Evolutionary conservation across 148 eudicot genomes (phyloP).

Genomic region (Nyssa sinensis): DNA sequence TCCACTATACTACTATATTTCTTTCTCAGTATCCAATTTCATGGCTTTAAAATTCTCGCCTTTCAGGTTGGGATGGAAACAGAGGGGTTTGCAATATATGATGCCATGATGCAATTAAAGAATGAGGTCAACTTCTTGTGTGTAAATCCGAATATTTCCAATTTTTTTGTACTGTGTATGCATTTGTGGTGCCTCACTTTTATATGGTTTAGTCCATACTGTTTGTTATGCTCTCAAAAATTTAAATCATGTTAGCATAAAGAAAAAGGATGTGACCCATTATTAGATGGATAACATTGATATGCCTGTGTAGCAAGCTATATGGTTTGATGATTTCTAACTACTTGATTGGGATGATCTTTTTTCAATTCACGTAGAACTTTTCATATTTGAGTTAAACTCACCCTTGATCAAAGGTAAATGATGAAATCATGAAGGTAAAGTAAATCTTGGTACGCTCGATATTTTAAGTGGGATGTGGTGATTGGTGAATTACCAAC

Average conservation of each 20-base stretch:
- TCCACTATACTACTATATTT: too few relatives aligned
- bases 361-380: too few relatives aligned
- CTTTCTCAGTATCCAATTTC: neutral
- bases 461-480: too few relatives aligned
- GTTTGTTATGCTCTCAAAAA: neutral
- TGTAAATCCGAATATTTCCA: neutral
- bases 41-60: constrained; percentile 8
- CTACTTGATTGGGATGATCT: too few relatives aligned
- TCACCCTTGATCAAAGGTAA: too few relatives aligned
- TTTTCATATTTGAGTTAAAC: too few relatives aligned
- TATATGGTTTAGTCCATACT: neutral
- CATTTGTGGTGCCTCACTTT: neutral
- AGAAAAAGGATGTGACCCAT: neutral
- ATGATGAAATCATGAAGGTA: too few relatives aligned
- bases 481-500: too few relatives aligned
- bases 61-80: constrained; percentile 79
- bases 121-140: constrained; percentile 57
- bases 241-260: neutral
- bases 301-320: too few relatives aligned
- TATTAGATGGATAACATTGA: neutral
- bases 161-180: neutral
- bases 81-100: constrained; percentile 96
- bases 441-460: too few relatives aligned
- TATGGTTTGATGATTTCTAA: too few relatives aligned
- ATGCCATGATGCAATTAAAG: constrained; percentile 74